Base-by-base conservation (phyloP, 2,329 filamentous ascomycete species). In the Colletotrichum tamarilloi region DNA sequence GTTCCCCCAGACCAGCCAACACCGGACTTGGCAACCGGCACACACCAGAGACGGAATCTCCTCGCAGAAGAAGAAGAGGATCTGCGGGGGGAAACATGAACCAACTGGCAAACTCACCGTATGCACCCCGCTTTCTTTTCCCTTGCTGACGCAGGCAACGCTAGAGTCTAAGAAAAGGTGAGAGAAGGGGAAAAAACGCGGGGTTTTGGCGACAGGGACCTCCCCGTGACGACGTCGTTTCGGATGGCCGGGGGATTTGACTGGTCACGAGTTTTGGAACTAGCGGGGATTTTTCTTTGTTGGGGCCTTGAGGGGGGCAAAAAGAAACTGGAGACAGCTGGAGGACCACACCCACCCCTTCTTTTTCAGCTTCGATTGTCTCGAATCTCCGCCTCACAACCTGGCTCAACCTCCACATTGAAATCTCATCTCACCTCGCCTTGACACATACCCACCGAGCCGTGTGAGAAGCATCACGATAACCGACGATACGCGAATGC, bases 201-300 rank as follows among this genome's bases (percentile, higher is more conserved):
- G 62, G 63, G 63, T 49, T 63, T 62, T 16, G 16, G 16, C 38
- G 62, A 68, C 57, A 62, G 35, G 71, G 55, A 32, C n/a, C 19
- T 28, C 56, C 66, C 30, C 60, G 42, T 56, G 26, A 59, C 12
- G 35, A 49, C 24, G 46, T 56, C 28, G 55, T 69, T 67, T 65
- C 60, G 73, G 68, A 70, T 56, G 52, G 42, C 62, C 24, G 63
- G 57, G 42, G 16, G 22, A 11, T n/a, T 4, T 30, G 8, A 38
- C 28, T n/a, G 35, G 19, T 53, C 56, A 59, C 22, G 16, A 49
- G 42, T 49, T 49, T 22, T 55, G 11, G 60, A 64, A 60, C 67
- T 49, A 49, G 67, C 58, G 70, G 67, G 42, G 58, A 26, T 52
- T 24, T 52, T n/a, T 49, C 42, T 49, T 49, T 11, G 14, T 32